Base-by-base conservation (phyloP, 2,329 filamentous ascomycete species). In the Endoconidiophora polonica region DNA sequence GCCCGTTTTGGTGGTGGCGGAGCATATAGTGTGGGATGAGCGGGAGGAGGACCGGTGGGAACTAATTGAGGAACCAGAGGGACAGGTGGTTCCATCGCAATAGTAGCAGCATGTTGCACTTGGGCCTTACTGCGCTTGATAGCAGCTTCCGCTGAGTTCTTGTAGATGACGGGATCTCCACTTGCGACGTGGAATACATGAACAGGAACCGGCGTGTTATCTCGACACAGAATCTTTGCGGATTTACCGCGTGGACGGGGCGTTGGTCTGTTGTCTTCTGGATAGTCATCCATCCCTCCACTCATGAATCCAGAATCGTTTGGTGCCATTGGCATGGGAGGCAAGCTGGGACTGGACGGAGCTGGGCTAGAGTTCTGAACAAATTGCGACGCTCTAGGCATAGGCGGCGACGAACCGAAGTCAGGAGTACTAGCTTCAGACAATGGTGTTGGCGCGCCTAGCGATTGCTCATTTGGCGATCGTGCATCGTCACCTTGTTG, bases 341-440 rank as follows among this genome's bases (percentile, higher is more conserved):
- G 77, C 46, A 87, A 70, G 41, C 78, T 73, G 2, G 90, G 91
- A 60, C 90, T 96, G 2, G 88, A 94, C 23, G 81, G 77, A 24
- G 77, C 76, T 3, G 82, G 79, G 52, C 76, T 79, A 2, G 74
- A 76, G 46, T 62, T 69, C 26, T 72, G 66, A 56, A 53, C 23
- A 44, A 70, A 78, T 41, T 70, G 64, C 26, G 71, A 68, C 37
- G 73, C 73, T 55, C 77, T 74, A 55, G 87, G 78, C 1, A 93
- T 72, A 1, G 91, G 91, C 12, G 90, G 90, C 3, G 90, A 96
- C 0, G 91, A 96, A 1, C 83, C 83, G 57, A 96, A 86, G 49
- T 86, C 84, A 45, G 78, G 79, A 3, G 86, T 83, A 48, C 86
- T 93, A 50, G 82, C 71, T 48, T 71, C 74, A 48, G 76, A 73